These are phyloP conservation scores for Psilocybe cyanescens DNA, from an alignment of 768 basidiomycete species.

Conservation along the genomic window DNA sequence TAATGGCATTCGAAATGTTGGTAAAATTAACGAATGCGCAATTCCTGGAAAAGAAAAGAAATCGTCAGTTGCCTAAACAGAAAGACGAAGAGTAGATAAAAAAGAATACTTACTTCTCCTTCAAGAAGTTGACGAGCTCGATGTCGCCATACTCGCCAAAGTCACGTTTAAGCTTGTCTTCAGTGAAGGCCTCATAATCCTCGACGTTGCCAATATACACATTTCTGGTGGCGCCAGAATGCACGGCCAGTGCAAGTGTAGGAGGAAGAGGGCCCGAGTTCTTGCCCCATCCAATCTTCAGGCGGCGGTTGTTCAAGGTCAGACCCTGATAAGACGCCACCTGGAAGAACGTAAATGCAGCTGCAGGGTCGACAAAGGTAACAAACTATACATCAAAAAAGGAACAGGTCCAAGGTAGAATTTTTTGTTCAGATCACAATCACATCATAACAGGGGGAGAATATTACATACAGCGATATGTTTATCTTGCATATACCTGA, in stretches of 20 bases:
- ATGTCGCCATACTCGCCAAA: conserved; percentile 97
- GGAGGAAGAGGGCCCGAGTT: conserved; percentile 88
- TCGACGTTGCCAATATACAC: conserved; percentile 96
- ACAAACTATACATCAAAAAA: conserved; percentile 66
- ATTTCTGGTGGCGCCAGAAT: conserved; percentile 92
- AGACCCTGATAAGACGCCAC: conserved; percentile 89
- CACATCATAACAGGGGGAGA: background rate
- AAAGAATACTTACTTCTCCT: conserved; percentile 75
- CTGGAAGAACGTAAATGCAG: conserved; percentile 94
- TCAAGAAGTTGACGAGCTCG: conserved; percentile 94
- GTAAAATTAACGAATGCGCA: conserved; percentile 97
- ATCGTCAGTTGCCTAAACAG: background rate
- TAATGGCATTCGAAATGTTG: conserved; percentile 93
- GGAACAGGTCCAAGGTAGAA: conserved; percentile 4
- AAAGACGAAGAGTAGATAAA: background rate
- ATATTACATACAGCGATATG: conserved; percentile 82
- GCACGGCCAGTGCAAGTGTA: conserved; percentile 84
- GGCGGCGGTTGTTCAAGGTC: conserved; percentile 88
- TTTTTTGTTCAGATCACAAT: background rate
- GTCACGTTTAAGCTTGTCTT: conserved; percentile 89
- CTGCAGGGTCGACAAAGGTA: conserved; percentile 92
- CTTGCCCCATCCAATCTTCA: conserved; percentile 99
- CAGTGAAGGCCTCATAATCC: conserved; percentile 91
- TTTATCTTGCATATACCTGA: conserved; percentile 96
- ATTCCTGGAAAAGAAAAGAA: conserved; percentile 55